Percentiles rank a stretch among this genome's conserved stretches.
These are phyloP conservation scores for Bacidia rubella DNA, from an alignment of 495 filamentous ascomycete genomes.

Conservation along the genomic window DNA sequence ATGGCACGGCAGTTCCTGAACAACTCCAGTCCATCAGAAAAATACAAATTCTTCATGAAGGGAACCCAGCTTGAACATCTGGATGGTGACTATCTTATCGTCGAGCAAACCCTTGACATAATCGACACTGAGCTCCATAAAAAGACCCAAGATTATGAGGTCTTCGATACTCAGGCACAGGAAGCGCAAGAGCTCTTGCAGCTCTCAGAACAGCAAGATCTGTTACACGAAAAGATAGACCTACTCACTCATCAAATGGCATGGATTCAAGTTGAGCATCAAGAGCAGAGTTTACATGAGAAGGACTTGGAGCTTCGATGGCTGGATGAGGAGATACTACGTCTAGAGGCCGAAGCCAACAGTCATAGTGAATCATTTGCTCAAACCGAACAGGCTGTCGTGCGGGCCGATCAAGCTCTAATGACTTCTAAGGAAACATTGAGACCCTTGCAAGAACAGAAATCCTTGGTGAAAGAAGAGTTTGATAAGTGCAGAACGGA, in stretches of 20 bases:
- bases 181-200: conserved; percentile 39
- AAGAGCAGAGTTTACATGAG: conserved; percentile 32
- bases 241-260: conserved; percentile 46
- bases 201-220: conserved; percentile 42
- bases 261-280: conserved; percentile 58
- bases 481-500: conserved; percentile 29
- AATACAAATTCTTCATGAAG: conserved; percentile 95
- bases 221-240: conserved; percentile 37
- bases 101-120: conserved; percentile 55
- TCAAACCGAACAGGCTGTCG: conserved; percentile 31
- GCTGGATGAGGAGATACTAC: conserved; percentile 28
- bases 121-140: conserved; percentile 45
- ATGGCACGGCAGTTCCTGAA: conserved; percentile 89
- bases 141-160: conserved; percentile 34
- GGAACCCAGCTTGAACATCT: conserved; percentile 88
- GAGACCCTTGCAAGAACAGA: conserved; percentile 31
- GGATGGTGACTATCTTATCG: conserved; percentile 76
- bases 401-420: conserved; percentile 42
- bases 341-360: conserved; percentile 27
- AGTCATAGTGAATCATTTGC: conserved; percentile 31
- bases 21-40: conserved; percentile 61
- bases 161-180: conserved; percentile 32
- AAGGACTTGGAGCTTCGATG: conserved; percentile 24
- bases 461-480: conserved; percentile 26
- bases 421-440: conserved; percentile 36